A percentile compares a stretch with the other conserved stretches of the same genome.
Conservation (phyloP, 306 rosid species). For the Prunus campanulata region DNA sequence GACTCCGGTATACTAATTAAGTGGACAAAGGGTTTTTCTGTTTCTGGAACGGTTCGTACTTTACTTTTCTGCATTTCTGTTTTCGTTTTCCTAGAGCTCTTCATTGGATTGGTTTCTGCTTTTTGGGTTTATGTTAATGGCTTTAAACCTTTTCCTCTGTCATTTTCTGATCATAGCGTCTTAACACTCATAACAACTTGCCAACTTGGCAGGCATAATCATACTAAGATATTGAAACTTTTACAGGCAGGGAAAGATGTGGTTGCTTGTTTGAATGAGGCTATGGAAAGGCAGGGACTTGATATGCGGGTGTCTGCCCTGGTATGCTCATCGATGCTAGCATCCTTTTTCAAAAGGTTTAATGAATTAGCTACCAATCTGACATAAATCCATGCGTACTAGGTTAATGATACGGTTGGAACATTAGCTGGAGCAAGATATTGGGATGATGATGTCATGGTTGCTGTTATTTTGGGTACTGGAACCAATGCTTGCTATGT, state of each 20-base stretch:
- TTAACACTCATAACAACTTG: background rate
- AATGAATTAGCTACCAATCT: background rate
- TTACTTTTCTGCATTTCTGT: background rate
- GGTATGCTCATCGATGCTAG: conserved; percentile 43
- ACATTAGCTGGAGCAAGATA: conserved; percentile 95
- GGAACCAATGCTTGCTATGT: conserved; percentile 97
- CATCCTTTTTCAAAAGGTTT: background rate
- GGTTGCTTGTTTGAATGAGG: conserved; percentile 86
- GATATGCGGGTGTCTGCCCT: conserved; percentile 89
- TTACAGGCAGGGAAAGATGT: conserved; percentile 88
- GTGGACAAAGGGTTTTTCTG: conserved; percentile 96
- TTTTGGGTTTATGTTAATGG: background rate
- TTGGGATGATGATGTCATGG: conserved; percentile 77
- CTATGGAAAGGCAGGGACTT: conserved; percentile 76
- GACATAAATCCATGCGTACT: conserved; percentile 4
- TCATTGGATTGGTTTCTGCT: background rate
- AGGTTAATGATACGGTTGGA: conserved; percentile 90
- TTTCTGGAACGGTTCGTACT: conserved; percentile 73
- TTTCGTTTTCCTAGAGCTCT: background rate
- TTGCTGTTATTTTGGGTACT: conserved; percentile 92
- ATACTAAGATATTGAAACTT: conserved; percentile 20
- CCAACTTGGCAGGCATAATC: background rate
- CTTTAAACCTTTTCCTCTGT: too few species aligned
- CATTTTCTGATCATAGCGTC: too few species aligned
- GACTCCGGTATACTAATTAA: conserved; percentile 85